Base-by-base conservation (phyloP, 106 monocot species). In the Apostasia ramifera region DNA sequence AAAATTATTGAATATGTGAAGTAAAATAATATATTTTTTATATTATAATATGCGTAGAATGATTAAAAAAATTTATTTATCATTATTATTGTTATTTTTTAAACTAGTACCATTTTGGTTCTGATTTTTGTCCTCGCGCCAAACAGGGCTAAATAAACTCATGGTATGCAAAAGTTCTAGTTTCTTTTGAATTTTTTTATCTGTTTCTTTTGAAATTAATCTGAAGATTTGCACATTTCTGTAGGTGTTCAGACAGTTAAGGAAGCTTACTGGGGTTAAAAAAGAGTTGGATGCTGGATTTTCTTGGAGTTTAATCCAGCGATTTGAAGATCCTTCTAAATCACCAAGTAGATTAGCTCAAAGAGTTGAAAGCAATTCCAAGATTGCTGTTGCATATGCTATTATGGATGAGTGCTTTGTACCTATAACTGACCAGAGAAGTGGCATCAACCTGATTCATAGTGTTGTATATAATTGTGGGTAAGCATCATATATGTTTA, bases 331-430 rank as follows among this genome's bases (percentile, higher is more conserved):
- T 67, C 67, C 69, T 5, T 56, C 67, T 9, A 66, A 77, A 58
- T 48, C 76, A 15, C 38, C 52, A 1, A 45, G 42, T 71, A 56
- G 54, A 38, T 37, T 74, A 15, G 58, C 76, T 55, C 66, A 48
- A 50, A 79, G 53, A 56, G 92, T 73, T 57, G 87, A 92, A 53
- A 87, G 85, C 78, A 97, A 97, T 50, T 83, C 92, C 6, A 92
- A 89, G 84, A 70, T 82, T 77, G 86, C 89, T 66, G 85, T 92
- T 77, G 89, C 97, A 6, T 72, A 85, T 60, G 64, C 73, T 41
- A 77, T 97, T 44, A 89, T 89, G 97, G 77, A 92, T 48, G 97
- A 97, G 61, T 97, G 97, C 53, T 97, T 97, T 81, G 61, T 83
- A 13, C 97, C 97, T 1, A 83, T 85, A 50, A 62, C 73, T 73